Conservation (phyloP, 2,329 filamentous ascomycete genomes). For the Cadophora sp. region DNA sequence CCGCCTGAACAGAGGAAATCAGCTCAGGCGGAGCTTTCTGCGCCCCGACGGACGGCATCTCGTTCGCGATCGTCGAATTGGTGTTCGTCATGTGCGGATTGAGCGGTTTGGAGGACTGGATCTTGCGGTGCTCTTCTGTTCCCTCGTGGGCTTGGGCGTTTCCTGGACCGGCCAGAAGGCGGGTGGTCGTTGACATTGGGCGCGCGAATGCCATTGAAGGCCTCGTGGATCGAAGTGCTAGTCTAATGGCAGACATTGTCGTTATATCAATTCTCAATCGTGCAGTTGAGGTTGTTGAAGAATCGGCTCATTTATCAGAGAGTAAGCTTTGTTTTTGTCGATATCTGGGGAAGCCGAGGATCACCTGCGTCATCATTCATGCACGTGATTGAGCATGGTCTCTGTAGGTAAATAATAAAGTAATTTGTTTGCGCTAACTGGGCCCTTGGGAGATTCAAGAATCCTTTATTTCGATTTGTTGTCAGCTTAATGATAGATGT, state of each 20-base stretch:
- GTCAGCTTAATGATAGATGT: no score
- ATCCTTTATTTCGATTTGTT: no score
- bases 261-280: neutral
- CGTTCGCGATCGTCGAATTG: constrained; percentile 67
- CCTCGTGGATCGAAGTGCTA: constrained; percentile 35
- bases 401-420: neutral
- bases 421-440: neutral
- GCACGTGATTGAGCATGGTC: constrained; percentile 7
- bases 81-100: constrained; percentile 71
- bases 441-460: neutral
- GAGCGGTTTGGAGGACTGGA: constrained; percentile 61
- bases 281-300: neutral
- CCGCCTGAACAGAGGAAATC: constrained; percentile 60
- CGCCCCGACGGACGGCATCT: constrained; percentile 65
- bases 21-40: constrained; percentile 66
- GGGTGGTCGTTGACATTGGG: constrained; percentile 36
- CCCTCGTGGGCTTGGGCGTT: constrained; percentile 54
- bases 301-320: neutral
- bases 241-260: constrained; percentile 38
- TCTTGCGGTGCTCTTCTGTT: constrained; percentile 59
- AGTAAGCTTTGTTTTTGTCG: neutral
- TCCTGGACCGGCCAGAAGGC: constrained; percentile 38
- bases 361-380: constrained; percentile 24
- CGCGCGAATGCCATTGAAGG: constrained; percentile 38
- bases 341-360: constrained; percentile 24